Base-by-base conservation (phyloP, 371 early-diverging fungal genomes). In the Cokeromyces recurvatus region DNA sequence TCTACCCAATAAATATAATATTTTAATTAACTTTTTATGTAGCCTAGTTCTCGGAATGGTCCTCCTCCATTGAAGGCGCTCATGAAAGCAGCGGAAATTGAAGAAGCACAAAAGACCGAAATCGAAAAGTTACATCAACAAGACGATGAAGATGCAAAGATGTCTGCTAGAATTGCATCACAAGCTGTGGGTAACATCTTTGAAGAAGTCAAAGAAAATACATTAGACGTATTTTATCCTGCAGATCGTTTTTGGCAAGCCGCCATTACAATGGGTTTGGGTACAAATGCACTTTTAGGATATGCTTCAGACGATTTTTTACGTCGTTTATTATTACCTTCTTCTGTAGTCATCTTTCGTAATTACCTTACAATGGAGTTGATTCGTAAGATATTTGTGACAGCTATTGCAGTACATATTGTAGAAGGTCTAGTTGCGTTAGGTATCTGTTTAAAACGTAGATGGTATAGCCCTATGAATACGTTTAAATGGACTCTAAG, bases 31-130 rank as follows among this genome's bases (percentile, higher is more conserved):
- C 16, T 19, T 29, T 7, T 27, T 5, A 12, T 12, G n/a, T 56
- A 71, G 72, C 68, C 68, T 21, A 71, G 68, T 34, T 65, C 68
- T 14, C 44, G 68, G n/a, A 36, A 51, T 15, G 66, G 68, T 0
- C 68, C 72, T 20, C 72, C 72, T 2, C 68, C 66, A 2, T 32
- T 71, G 3, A 56, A 55, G 15, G 63, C 72, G 6, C 51, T 71
- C 29, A 64, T 64, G 29, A 71, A 68, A 48, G 68, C 61, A 10
- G 64, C 59, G 4, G 52, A 57, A 16, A 46, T 62, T 22, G 64
- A 64, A 20, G 57, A 62, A 1, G 68, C 68, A 7, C 53, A 57
- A 22, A 40, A 63, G 1, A 58, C 66, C 2, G 35, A 38, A 14
- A 60, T 68, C 0, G 9, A 47, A 51, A 48, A 46, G 21, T 1